Conservation (phyloP, 768 basidiomycete species). For the Lactarius quietus region DNA sequence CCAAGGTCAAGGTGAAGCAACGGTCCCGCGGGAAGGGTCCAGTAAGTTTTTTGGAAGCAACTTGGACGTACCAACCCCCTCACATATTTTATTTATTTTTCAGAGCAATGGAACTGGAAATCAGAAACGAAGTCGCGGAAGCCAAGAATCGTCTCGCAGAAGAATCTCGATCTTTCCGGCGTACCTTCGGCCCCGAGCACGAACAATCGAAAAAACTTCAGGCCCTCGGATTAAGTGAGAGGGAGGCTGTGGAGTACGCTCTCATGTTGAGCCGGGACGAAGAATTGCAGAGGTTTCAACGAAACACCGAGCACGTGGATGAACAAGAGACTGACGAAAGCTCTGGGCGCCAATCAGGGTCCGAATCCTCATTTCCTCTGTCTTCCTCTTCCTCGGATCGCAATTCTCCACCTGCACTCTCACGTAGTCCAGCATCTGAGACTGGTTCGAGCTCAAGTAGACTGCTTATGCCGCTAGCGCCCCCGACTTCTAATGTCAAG, state of each 20-base stretch:
- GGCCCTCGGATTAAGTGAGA: conserved; percentile 66
- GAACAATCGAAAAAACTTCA: conserved; percentile 58
- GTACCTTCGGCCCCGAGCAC: conserved; percentile 44
- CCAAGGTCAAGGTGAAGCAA: conserved; percentile 28
- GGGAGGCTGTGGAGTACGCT: conserved; percentile 73
- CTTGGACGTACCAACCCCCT: too few species aligned
- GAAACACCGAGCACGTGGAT: conserved; percentile 7
- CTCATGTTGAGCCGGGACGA: conserved; percentile 86
- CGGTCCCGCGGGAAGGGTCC: conserved; percentile 34
- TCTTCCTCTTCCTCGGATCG: conserved; percentile 15
- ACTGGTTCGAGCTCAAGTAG: conserved; percentile 19
- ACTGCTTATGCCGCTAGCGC: conserved; percentile 22
- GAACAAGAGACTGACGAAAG: conserved; percentile 50
- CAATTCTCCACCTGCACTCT: conserved; percentile 26
- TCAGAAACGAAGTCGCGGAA: conserved; percentile 60
- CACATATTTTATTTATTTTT: neutral
- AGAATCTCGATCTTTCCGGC: conserved; percentile 41
- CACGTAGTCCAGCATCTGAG: conserved; percentile 28
- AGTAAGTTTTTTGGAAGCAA: conserved; percentile 31
- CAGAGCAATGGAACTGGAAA: conserved; percentile 65
- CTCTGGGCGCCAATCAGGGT: conserved; percentile 13
- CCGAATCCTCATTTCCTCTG: conserved; percentile 4
- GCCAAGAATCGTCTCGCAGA: conserved; percentile 50
- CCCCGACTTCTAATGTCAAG: conserved; percentile 45
- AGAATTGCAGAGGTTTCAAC: conserved; percentile 36